A percentile compares a stretch with the other conserved stretches of the same genome.
These are phyloP conservation scores for Myochromella boudieri DNA, from an alignment of 768 basidiomycete genomes.

Conservation along the genomic window DNA sequence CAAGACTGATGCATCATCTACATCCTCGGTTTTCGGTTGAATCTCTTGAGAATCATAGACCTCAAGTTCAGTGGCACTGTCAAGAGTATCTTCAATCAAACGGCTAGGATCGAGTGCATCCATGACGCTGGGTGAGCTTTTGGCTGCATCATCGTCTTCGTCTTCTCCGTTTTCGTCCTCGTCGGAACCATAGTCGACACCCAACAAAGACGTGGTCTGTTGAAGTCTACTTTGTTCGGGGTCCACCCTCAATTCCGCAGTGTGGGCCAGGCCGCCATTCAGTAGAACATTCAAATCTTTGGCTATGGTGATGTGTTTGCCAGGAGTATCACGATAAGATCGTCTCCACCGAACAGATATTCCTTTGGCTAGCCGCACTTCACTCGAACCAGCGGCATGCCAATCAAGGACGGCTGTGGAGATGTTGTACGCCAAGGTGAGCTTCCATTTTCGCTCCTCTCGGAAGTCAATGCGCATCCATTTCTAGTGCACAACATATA, in stretches of 20 bases:
- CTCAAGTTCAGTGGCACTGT: constrained; percentile 29
- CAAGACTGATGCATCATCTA: constrained; percentile 54
- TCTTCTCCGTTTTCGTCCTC: constrained; percentile 65
- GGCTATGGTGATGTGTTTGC: constrained; percentile 33
- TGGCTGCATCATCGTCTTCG: constrained; percentile 62
- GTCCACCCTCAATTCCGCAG: constrained; percentile 20
- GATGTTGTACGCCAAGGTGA: constrained; percentile 78
- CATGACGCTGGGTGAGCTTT: constrained; percentile 51
- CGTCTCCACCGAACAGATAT: constrained; percentile 68
- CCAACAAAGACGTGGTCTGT: constrained; percentile 32
- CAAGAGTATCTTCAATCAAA: constrained; percentile 58
- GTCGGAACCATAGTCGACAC: constrained; percentile 60
- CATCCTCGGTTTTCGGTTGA: constrained; percentile 43
- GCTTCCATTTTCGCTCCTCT: constrained; percentile 93
- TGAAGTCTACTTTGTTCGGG: constrained; percentile 15
- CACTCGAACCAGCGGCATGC: constrained; percentile 70
- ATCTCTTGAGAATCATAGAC: constrained; percentile 24
- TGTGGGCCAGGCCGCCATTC: constrained; percentile 7
- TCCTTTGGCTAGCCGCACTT: constrained; percentile 64
- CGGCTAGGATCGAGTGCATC: constrained; percentile 58
- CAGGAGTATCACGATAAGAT: constrained; percentile 24
- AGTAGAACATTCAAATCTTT: constrained; percentile 24
- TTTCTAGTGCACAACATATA: constrained; percentile 53
- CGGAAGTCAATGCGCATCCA: constrained; percentile 97
- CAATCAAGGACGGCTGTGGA: constrained; percentile 84